phyloP scores from a whole-genome alignment of 306 rosid species.

The Abrus precatorius region DNA sequence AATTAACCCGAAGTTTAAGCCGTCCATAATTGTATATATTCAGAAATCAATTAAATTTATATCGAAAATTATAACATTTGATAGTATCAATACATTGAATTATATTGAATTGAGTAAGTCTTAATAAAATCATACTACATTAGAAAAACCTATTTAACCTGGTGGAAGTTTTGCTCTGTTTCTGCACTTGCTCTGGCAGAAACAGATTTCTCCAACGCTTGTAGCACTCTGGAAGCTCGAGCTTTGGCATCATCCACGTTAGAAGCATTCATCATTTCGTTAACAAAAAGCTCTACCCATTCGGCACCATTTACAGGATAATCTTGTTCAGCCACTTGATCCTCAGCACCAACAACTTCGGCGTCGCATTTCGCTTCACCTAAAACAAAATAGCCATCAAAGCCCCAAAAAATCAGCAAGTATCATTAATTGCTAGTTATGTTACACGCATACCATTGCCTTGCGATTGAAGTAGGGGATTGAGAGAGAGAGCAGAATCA shows the following conservation, averaged over 20 bases:
- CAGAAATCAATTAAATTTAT: too few relatives aligned
- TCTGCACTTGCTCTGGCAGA: constrained; percentile 65
- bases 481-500: constrained; percentile 13
- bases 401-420: background rate
- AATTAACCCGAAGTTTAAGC: too few relatives aligned
- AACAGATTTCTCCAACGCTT: constrained; percentile 81
- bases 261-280: constrained; percentile 83
- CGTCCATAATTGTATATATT: too few relatives aligned
- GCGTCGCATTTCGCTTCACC: constrained; percentile 54
- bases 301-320: constrained; percentile 72
- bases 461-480: background rate
- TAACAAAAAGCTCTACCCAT: constrained; percentile 87
- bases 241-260: constrained; percentile 82
- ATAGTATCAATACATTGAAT: too few relatives aligned
- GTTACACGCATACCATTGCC: background rate
- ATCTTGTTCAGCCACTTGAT: constrained; percentile 43
- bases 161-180: constrained; percentile 63
- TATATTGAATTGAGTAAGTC: too few relatives aligned
- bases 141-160: constrained; percentile 49
- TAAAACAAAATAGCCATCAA: constrained; percentile 38
- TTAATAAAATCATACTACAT: too few relatives aligned
- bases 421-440: too few relatives aligned
- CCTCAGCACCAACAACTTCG: constrained; percentile 55
- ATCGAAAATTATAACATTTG: too few relatives aligned
- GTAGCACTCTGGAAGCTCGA: constrained; percentile 83